These are phyloP conservation scores for Boletus nobilissimus DNA, from an alignment of 1,284 basidiomycete genomes.

Conservation along the genomic window DNA sequence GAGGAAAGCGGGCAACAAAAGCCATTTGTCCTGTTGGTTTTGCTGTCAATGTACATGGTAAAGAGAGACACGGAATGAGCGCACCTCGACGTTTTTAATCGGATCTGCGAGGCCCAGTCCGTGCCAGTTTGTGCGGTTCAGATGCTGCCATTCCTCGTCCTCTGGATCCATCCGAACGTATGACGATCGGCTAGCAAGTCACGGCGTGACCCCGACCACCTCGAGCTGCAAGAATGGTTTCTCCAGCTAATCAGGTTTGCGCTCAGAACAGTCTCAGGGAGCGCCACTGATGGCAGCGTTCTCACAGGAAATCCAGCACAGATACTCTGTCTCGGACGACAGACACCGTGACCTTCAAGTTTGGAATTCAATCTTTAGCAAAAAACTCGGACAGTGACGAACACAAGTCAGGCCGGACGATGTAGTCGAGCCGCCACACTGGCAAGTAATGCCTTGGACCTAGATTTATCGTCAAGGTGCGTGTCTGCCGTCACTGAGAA, in stretches of 20 bases:
- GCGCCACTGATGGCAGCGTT: conserved; percentile 58
- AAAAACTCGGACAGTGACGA: no score
- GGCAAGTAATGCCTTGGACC: no score
- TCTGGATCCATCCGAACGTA: conserved; percentile 32
- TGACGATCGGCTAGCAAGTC: not conserved
- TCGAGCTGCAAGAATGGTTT: conserved; percentile 46
- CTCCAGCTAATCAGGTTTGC: not conserved
- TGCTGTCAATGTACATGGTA: not conserved
- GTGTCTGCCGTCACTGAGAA: no score
- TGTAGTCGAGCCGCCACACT: no score
- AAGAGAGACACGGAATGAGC: not conserved
- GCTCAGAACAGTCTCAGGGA: no score
- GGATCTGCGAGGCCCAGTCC: conserved; percentile 81
- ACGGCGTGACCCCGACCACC: conserved; percentile 19
- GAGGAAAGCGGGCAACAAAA: conserved; percentile 92
- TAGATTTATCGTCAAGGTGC: no score
- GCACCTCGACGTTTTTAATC: conserved; percentile 81
- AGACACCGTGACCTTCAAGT: no score
- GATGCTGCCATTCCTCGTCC: conserved; percentile 69
- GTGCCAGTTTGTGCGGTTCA: conserved; percentile 68
- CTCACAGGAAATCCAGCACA: not conserved
- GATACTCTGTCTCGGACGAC: not conserved
- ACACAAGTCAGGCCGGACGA: no score
- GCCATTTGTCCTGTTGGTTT: conserved; percentile 91
- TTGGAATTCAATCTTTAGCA: no score